Base-by-base conservation (phyloP, 495 filamentous ascomycete genomes). In the Penicillium malachiteum region DNA sequence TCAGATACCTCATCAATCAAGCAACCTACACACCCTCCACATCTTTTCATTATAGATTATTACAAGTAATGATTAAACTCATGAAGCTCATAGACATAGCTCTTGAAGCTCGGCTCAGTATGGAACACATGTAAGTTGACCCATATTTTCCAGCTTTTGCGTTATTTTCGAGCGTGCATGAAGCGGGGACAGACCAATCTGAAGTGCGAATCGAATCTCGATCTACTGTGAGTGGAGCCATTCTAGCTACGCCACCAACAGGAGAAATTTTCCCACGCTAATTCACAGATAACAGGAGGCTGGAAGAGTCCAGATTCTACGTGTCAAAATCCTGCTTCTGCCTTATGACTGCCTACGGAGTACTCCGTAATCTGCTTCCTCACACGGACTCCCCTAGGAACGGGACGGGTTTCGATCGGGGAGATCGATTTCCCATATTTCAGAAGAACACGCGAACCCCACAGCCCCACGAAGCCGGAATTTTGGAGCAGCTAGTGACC, bases 171-270 rank as follows among this genome's bases (percentile, higher is more conserved):
- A 46, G 21, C 43, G 14, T 31, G 18, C 26, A 46, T 9, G 26
- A 13, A 13, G 34, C 12, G 9, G 34, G 26, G 26, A 13, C 42
- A 30, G 5, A 30, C 16, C 42, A 17, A 44, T 21, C 21, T 10
- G 26, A 46, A 31, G 43, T 13, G 6, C 8, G 11, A 33, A 12
- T 14, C 14, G 26, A 32, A 32, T 14, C 16, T 14, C 30, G 26
- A 46, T 46, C 21, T 46, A 26, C 43, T 10, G 26, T 13, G 31
- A 46, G 43, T 46, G 43, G 43, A 26, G 31, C 31, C 46, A 21
- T 18, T 37, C 12, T 26, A 49, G 32, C 32, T 49, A 49, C 31
- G 46, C 46, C 46, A 49, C 46, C 3, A 38, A 35, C 31, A 49
- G 46, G 34, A 38, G 46, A 16, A 35, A 13, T 30, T n/a, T 17